A percentile compares a stretch with the other conserved stretches of the same genome.
phyloP scores from a whole-genome alignment of 176 grass and related monocot genomes.

The Leersia perrieri region DNA sequence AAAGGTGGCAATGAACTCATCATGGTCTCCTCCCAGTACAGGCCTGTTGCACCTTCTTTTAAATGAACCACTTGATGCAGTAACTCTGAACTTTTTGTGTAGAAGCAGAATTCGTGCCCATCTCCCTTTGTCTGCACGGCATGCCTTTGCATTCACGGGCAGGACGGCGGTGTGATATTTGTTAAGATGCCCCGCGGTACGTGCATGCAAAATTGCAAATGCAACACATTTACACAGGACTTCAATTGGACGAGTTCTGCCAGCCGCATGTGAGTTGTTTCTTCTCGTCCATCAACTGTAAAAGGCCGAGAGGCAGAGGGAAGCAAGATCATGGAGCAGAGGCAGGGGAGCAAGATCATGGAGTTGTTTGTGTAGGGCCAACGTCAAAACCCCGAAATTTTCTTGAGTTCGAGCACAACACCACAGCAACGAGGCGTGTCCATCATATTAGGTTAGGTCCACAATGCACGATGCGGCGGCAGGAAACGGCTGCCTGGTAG shows the following conservation, averaged over 20 bases:
- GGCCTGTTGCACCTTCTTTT: not conserved
- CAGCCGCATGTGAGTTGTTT: not conserved
- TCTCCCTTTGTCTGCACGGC: not conserved
- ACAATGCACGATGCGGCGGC: no score
- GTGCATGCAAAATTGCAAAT: no score
- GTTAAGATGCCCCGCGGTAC: not conserved
- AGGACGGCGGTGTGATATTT: not conserved
- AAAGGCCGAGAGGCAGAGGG: not conserved
- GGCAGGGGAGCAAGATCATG: not conserved
- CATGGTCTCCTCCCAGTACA: not conserved
- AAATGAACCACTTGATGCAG: not conserved
- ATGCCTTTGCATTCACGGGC: not conserved
- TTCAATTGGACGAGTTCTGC: not conserved
- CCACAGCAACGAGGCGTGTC: no score
- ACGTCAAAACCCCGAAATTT: not conserved
- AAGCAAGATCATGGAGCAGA: not conserved
- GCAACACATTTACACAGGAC: not conserved
- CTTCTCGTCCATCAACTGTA: not conserved
- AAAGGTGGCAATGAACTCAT: conserved; percentile 13
- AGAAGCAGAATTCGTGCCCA: conserved; percentile 3
- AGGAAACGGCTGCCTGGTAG: not conserved
- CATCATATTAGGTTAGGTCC: no score
- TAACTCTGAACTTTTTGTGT: not conserved
- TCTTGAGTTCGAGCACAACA: no score
- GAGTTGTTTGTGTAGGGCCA: not conserved